Percentiles rank a stretch among this genome's conserved stretches.
phyloP scores from a whole-genome alignment of 805 yeast genomes.

The Ogataea thermomethanolica region DNA sequence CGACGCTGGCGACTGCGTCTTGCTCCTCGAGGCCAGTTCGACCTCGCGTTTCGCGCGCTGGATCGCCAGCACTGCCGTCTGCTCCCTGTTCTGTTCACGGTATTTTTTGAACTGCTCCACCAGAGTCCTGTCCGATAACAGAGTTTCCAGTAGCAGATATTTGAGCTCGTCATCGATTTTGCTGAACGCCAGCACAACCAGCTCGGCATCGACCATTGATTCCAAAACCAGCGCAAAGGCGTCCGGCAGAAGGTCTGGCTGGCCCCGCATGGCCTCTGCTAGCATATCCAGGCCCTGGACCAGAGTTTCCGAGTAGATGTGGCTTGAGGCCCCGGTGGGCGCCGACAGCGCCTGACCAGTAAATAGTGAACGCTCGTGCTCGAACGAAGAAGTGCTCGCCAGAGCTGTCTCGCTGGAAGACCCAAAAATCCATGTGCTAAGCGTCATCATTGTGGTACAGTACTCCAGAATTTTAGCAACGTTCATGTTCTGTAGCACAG shows the following conservation, averaged over 20 bases:
- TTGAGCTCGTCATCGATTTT: conserved; percentile 17
- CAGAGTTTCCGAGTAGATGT: conserved; percentile 6
- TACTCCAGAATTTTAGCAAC: not conserved
- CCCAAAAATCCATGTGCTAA: not conserved
- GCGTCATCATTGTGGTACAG: not conserved
- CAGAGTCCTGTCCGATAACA: conserved; percentile 19
- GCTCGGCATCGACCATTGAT: conserved; percentile 13
- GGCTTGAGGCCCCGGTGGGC: not conserved
- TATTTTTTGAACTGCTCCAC: conserved; percentile 12
- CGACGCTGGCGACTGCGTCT: not conserved
- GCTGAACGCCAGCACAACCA: conserved; percentile 7
- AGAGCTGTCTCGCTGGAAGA: not conserved
- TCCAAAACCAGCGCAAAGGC: conserved; percentile 15
- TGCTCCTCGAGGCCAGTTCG: not conserved
- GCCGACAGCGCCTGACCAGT: too few species aligned
- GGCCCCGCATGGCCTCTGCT: conserved; percentile 15
- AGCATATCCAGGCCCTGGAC: conserved; percentile 18
- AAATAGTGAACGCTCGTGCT: not conserved
- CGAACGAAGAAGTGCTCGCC: not conserved
- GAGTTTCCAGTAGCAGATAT: conserved; percentile 16
- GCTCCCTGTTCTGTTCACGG: not conserved
- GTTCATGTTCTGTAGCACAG: conserved; percentile 2
- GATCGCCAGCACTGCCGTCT: conserved; percentile 1
- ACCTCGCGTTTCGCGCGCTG: not conserved
- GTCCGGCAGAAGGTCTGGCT: conserved; percentile 17